Percentiles rank a stretch among this genome's conserved stretches.
phyloP scores from a whole-genome alignment of 2,329 filamentous ascomycete species.

The Emergomyces orientalis region DNA sequence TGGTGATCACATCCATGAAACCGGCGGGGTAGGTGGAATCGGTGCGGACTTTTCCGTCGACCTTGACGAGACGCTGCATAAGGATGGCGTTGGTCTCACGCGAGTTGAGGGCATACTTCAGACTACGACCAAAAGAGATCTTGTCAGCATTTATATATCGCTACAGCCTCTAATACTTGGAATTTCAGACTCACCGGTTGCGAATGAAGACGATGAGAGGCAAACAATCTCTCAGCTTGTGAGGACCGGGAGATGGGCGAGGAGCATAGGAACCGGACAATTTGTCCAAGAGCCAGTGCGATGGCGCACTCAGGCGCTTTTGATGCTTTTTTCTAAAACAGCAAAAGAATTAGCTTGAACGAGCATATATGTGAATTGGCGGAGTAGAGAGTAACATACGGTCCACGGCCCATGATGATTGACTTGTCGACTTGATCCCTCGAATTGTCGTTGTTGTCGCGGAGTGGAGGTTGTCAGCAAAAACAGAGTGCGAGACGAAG shows the following conservation, averaged over 20 bases:
- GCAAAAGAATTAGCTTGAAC: slow-evolving; percentile 9
- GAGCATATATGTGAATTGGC: not conserved
- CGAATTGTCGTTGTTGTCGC: slow-evolving; percentile 16
- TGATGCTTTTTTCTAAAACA: slow-evolving; percentile 88
- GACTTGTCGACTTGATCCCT: slow-evolving; percentile 21
- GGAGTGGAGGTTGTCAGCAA: slow-evolving; percentile 6
- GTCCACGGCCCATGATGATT: slow-evolving; percentile 48
- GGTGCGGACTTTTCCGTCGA: slow-evolving; percentile 98
- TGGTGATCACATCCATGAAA: slow-evolving; percentile 99
- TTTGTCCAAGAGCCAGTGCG: slow-evolving; percentile 99
- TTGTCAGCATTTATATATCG: slow-evolving; percentile 12
- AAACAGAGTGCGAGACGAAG: not conserved
- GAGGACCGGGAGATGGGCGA: slow-evolving; percentile 72
- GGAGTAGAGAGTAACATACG: slow-evolving; percentile 39
- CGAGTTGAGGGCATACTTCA: slow-evolving; percentile 99
- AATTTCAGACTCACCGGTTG: slow-evolving; percentile 43
- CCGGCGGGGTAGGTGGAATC: slow-evolving; percentile 94
- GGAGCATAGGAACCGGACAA: slow-evolving; percentile 78
- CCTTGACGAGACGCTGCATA: slow-evolving; percentile 99
- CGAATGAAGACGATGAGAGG: slow-evolving; percentile 98
- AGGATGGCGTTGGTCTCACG: slow-evolving; percentile 96
- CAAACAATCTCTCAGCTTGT: slow-evolving; percentile 99
- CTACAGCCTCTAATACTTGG: not conserved
- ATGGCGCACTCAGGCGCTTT: slow-evolving; percentile 98
- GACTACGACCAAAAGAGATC: slow-evolving; percentile 45